phyloP scores from a whole-genome alignment of 2,329 filamentous ascomycete genomes.

The Colletotrichum filicis region DNA sequence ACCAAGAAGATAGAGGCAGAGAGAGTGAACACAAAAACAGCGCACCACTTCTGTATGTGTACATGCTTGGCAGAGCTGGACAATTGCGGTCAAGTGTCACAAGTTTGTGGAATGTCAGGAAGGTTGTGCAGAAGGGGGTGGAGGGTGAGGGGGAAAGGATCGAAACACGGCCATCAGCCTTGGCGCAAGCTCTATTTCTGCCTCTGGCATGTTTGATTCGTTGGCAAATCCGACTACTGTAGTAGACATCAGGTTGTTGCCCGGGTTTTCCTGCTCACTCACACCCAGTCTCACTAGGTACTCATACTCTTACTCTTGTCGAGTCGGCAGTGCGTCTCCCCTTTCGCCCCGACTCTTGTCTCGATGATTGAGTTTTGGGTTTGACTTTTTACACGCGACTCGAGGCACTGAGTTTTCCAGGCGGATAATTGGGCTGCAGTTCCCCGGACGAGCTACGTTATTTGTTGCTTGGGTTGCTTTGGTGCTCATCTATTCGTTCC shows the following conservation, averaged over 20 bases:
- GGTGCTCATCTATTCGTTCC: neutral
- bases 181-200: constrained; percentile 31
- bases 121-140: neutral
- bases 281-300: neutral
- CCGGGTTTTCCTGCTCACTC: constrained; percentile 1
- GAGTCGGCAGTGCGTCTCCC: neutral
- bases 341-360: neutral
- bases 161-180: constrained; percentile 26
- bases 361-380: neutral
- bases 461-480: neutral
- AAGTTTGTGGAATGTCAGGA: constrained; percentile 6
- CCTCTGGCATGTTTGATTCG: constrained; percentile 13
- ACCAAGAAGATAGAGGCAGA: neutral
- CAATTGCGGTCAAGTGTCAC: constrained; percentile 16
- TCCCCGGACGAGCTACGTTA: neutral
- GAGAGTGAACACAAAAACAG: neutral
- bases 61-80: constrained; percentile 16
- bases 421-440: neutral
- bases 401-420: neutral
- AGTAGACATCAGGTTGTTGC: constrained; percentile 3
- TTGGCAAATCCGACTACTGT: neutral
- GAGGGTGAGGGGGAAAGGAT: constrained; percentile 11
- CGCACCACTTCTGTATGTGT: neutral
- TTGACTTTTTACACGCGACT: neutral
- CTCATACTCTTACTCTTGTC: neutral